phyloP scores from a whole-genome alignment of 495 filamentous ascomycete genomes.

The Paragyromitra xinjiangensis region DNA sequence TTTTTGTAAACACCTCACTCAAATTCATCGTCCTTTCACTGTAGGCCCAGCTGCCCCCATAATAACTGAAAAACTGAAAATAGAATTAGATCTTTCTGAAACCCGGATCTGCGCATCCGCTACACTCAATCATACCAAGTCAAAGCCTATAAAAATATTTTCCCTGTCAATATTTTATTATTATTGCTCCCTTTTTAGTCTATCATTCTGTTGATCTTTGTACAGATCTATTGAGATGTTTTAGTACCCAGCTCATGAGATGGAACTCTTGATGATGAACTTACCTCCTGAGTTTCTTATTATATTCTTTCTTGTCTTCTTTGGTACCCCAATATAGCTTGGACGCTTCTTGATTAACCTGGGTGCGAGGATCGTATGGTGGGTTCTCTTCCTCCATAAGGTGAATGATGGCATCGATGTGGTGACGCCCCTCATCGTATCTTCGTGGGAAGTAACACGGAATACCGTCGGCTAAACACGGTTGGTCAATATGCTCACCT shows the following conservation, averaged over 20 bases:
- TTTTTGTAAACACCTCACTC: slow-evolving; percentile 14
- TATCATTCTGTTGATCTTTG: slow-evolving; percentile 53
- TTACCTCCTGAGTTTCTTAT: slow-evolving; percentile 72
- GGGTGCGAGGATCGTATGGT: slow-evolving; percentile 87
- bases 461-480: slow-evolving; percentile 66
- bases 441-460: slow-evolving; percentile 82
- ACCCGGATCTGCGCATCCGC: slow-evolving; percentile 1
- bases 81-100: background rate
- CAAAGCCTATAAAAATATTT: slow-evolving; percentile 16
- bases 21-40: slow-evolving; percentile 22
- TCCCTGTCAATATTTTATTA: background rate
- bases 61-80: slow-evolving; percentile 20
- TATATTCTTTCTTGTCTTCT: slow-evolving; percentile 83
- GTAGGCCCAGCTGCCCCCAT: slow-evolving; percentile 8
- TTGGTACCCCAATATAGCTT: slow-evolving; percentile 85
- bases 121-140: slow-evolving; percentile 11
- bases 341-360: slow-evolving; percentile 86
- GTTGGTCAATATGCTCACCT: slow-evolving; percentile 19
- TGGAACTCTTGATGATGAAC: background rate
- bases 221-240: slow-evolving; percentile 46
- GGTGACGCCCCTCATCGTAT: slow-evolving; percentile 79
- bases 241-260: background rate
- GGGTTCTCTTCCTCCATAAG: slow-evolving; percentile 86
- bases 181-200: slow-evolving; percentile 6
- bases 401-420: slow-evolving; percentile 85